These are phyloP conservation scores for Aspergillus brunneoviolaceus DNA, from an alignment of 2,329 filamentous ascomycete genomes.

Conservation along the genomic window DNA sequence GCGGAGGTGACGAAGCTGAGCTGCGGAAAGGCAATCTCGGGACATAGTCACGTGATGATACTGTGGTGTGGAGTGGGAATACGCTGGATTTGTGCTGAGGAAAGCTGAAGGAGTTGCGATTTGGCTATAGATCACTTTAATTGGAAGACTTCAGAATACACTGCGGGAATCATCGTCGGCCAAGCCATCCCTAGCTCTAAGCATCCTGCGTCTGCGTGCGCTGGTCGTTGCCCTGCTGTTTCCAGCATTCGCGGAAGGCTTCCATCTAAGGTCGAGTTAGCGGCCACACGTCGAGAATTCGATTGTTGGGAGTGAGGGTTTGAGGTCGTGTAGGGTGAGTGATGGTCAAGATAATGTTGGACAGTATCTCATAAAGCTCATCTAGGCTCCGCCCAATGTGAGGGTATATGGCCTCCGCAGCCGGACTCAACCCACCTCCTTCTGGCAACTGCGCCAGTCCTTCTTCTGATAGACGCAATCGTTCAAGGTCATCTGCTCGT, in stretches of 20 bases:
- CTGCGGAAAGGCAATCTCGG: constrained; percentile 8
- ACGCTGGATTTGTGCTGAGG: neutral
- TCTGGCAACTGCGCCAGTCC: constrained; percentile 86
- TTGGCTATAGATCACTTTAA: neutral
- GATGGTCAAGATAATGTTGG: neutral
- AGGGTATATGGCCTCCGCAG: neutral
- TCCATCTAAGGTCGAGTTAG: constrained; percentile 68
- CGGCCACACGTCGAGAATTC: neutral
- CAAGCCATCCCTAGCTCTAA: constrained; percentile 23
- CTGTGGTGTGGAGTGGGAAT: neutral
- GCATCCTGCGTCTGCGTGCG: constrained; percentile 75
- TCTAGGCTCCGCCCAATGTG: neutral
- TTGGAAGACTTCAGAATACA: constrained; percentile 1
- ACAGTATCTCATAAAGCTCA: neutral
- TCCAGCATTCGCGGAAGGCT: constrained; percentile 87
- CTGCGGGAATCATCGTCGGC: neutral
- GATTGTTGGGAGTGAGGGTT: neutral
- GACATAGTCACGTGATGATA: constrained; percentile 28
- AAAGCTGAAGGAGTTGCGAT: neutral
- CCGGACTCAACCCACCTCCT: constrained; percentile 65
- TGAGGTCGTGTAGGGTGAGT: neutral
- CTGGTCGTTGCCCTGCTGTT: constrained; percentile 79
- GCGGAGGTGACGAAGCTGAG: neutral
- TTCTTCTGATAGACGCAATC: constrained; percentile 96
- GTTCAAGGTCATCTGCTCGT: constrained; percentile 84